These are phyloP conservation scores for Beauveria rudraprayagi DNA, from an alignment of 2,329 filamentous ascomycete species.

Conservation along the genomic window DNA sequence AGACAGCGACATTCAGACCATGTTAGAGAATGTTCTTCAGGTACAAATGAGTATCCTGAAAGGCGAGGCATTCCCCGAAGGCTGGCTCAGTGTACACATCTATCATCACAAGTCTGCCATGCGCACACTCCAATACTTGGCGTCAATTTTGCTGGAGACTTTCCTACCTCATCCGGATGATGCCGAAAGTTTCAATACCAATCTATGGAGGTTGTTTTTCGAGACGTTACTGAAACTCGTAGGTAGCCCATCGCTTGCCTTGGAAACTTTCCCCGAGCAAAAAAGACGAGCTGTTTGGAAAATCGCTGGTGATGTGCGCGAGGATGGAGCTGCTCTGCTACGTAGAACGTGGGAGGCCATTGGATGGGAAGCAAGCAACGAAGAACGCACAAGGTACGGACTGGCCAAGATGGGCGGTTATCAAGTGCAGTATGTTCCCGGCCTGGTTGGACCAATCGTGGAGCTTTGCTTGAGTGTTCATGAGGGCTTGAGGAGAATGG, in stretches of 20 bases:
- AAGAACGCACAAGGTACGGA: conserved; percentile 71
- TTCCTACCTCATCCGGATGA: conserved; percentile 87
- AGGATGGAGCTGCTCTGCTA: conserved; percentile 80
- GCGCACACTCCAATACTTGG: conserved; percentile 74
- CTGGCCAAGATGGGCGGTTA: conserved; percentile 86
- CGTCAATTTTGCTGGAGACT: conserved; percentile 68
- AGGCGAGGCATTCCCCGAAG: conserved; percentile 79
- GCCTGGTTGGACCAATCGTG: conserved; percentile 82
- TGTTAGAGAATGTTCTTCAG: conserved; percentile 71
- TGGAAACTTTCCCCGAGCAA: conserved; percentile 95
- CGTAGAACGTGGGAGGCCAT: conserved; percentile 88
- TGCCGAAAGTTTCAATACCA: conserved; percentile 84
- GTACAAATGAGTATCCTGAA: conserved; percentile 84
- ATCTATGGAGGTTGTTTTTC: conserved; percentile 91
- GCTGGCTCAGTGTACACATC: conserved; percentile 89
- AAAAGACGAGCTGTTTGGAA: conserved; percentile 97
- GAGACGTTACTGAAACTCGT: conserved; percentile 82
- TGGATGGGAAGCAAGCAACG: conserved; percentile 82
- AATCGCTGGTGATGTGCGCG: conserved; percentile 91
- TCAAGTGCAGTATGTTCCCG: conserved; percentile 95
- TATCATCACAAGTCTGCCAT: conserved; percentile 89
- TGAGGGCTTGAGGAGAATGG: conserved; percentile 79
- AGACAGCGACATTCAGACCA: conserved; percentile 64
- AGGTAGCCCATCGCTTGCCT: conserved; percentile 75
- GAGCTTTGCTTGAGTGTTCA: conserved; percentile 94